Percentiles rank a stretch among this genome's conserved stretches.
Evolutionary conservation across 2,329 filamentous ascomycete genomes (phyloP).

Genomic region (Tolypocladium amazonense): DNA sequence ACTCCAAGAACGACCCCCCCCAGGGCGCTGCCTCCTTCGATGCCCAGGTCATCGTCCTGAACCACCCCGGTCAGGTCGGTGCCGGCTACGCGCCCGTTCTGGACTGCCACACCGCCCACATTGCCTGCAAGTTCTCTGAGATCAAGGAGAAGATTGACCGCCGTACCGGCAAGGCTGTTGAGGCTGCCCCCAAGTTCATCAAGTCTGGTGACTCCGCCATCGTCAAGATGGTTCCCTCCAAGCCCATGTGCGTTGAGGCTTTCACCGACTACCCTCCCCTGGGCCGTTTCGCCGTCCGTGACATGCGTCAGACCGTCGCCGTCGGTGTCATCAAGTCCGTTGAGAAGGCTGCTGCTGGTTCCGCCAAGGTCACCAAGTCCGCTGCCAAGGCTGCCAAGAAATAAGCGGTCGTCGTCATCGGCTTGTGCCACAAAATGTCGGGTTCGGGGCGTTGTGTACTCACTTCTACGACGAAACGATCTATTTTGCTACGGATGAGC

Average conservation of each 20-base stretch:
- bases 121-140: constrained; percentile 99
- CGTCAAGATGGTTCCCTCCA: constrained; percentile 99
- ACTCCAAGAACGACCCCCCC: constrained; percentile 99
- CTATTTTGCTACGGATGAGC: constrained; percentile 32
- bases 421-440: constrained; percentile 13
- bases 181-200: constrained; percentile 95
- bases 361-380: constrained; percentile 61
- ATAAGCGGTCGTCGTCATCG: constrained; percentile 35
- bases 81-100: constrained; percentile 98
- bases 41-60: constrained; percentile 99
- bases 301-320: constrained; percentile 86
- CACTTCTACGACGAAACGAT: constrained; percentile 36
- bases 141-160: constrained; percentile 99
- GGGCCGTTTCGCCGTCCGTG: constrained; percentile 99
- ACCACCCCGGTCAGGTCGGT: constrained; percentile 99
- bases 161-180: constrained; percentile 97
- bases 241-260: constrained; percentile 99
- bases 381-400: constrained; percentile 68
- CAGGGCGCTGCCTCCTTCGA: constrained; percentile 86
- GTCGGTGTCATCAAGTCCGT: constrained; percentile 93
- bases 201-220: constrained; percentile 99
- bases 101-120: constrained; percentile 99
- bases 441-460: constrained; percentile 20
- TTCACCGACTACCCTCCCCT: constrained; percentile 99
- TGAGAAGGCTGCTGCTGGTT: constrained; percentile 46